Conservation (phyloP, 345 rosid genomes). For the Acer negundo region DNA sequence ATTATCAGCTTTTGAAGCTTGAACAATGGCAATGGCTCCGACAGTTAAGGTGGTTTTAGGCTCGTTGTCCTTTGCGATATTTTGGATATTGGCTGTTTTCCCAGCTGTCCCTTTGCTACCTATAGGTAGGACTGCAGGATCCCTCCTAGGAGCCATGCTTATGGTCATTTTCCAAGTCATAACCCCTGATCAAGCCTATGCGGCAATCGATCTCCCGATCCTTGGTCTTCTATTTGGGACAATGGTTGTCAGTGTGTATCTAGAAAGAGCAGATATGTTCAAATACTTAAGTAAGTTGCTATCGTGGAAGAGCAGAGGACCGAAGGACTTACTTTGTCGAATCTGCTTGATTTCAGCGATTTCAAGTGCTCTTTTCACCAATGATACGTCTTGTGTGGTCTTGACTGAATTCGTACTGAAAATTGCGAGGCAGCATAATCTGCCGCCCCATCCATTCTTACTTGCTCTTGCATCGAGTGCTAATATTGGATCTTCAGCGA, state of each 20-base stretch:
- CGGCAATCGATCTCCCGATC: slow-evolving; percentile 78
- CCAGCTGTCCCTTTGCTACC: slow-evolving; percentile 79
- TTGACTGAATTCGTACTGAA: slow-evolving; percentile 81
- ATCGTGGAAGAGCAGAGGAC: slow-evolving; percentile 70
- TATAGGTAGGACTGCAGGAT: slow-evolving; percentile 88
- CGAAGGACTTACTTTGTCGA: slow-evolving; percentile 69
- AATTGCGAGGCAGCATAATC: slow-evolving; percentile 76
- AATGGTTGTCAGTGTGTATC: slow-evolving; percentile 82
- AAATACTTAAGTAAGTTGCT: slow-evolving; percentile 70
- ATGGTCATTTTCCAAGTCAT: slow-evolving; percentile 79
- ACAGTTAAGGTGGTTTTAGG: slow-evolving; percentile 56
- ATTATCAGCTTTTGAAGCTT: not conserved
- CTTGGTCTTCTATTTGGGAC: slow-evolving; percentile 90
- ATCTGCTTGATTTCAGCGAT: slow-evolving; percentile 71
- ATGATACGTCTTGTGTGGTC: slow-evolving; percentile 80
- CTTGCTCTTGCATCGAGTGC: slow-evolving; percentile 87
- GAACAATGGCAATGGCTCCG: slow-evolving; percentile 35
- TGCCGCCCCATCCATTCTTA: slow-evolving; percentile 76
- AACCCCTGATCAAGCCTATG: slow-evolving; percentile 74
- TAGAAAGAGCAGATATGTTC: slow-evolving; percentile 83
- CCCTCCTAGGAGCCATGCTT: slow-evolving; percentile 79
- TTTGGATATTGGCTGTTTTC: slow-evolving; percentile 88
- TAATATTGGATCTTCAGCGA: slow-evolving; percentile 81
- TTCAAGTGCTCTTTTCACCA: slow-evolving; percentile 86
- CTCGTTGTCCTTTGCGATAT: slow-evolving; percentile 62